Conservation (phyloP, 2,329 filamentous ascomycete genomes). For the Cladophialophora exuberans region DNA sequence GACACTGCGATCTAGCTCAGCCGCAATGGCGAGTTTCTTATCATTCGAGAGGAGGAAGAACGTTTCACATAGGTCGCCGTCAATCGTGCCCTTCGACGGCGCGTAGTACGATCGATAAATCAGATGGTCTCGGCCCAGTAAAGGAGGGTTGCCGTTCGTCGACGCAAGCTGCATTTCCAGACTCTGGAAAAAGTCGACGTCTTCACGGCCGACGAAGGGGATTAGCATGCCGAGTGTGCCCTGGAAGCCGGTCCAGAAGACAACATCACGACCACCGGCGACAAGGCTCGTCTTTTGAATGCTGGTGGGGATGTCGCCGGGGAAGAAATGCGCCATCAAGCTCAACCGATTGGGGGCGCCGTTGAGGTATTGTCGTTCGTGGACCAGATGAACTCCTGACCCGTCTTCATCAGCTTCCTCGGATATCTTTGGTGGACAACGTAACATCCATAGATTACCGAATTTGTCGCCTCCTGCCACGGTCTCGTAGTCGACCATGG, state of each 20-base stretch:
- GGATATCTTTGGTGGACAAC: slow-evolving; percentile 82
- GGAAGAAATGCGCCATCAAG: slow-evolving; percentile 85
- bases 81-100: slow-evolving; percentile 93
- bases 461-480: slow-evolving; percentile 96
- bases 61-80: slow-evolving; percentile 93
- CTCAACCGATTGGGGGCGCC: slow-evolving; percentile 83
- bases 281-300: slow-evolving; percentile 88
- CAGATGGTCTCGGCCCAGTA: slow-evolving; percentile 91
- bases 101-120: slow-evolving; percentile 96
- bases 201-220: slow-evolving; percentile 87
- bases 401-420: slow-evolving; percentile 91
- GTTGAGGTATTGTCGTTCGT: slow-evolving; percentile 87
- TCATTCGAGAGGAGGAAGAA: slow-evolving; percentile 82
- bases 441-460: slow-evolving; percentile 90
- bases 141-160: slow-evolving; percentile 72
- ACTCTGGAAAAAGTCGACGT: slow-evolving; percentile 96
- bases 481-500: slow-evolving; percentile 98
- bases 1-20: slow-evolving; percentile 85
- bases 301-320: slow-evolving; percentile 88
- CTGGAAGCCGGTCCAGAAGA: slow-evolving; percentile 93
- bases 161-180: slow-evolving; percentile 85
- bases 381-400: slow-evolving; percentile 84
- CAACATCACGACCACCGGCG: slow-evolving; percentile 85
- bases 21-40: slow-evolving; percentile 93
- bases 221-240: slow-evolving; percentile 93